Percentiles rank a stretch among this genome's conserved stretches.
These are phyloP conservation scores for Isabelozyma rhagii DNA, from an alignment of 805 yeast species.

Conservation along the genomic window DNA sequence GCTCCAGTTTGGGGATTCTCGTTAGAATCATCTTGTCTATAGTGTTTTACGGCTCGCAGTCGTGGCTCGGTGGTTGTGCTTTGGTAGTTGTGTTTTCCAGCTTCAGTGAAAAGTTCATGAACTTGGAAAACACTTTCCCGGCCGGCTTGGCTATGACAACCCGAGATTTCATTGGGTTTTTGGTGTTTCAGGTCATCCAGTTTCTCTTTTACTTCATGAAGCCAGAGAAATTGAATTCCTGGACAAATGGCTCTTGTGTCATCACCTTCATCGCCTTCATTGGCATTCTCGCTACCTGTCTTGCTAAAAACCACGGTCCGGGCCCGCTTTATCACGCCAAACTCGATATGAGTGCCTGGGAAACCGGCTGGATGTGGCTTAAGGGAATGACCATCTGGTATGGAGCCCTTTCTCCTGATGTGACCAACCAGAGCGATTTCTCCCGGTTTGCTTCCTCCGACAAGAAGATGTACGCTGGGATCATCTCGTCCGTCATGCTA, in stretches of 20 bases:
- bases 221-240: slow-evolving; percentile 7
- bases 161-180: slow-evolving; percentile 6
- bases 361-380: slow-evolving; percentile 38
- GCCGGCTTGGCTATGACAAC: slow-evolving; percentile 6
- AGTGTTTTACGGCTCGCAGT: slow-evolving; percentile 8
- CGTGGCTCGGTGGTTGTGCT: slow-evolving; percentile 7
- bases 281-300: slow-evolving; percentile 4
- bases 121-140: slow-evolving; percentile 6
- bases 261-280: slow-evolving; percentile 5
- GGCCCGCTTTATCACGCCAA: slow-evolving; percentile 24
- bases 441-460: slow-evolving; percentile 59
- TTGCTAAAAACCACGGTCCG: slow-evolving; percentile 31
- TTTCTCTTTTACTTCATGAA: slow-evolving; percentile 3
- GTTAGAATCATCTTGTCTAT: slow-evolving; percentile 6
- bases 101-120: slow-evolving; percentile 5
- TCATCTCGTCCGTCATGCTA: slow-evolving; percentile 64
- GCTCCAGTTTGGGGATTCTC: slow-evolving; percentile 5
- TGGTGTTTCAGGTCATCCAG: slow-evolving; percentile 5
- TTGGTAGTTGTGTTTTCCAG: slow-evolving; percentile 5
- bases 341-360: slow-evolving; percentile 18
- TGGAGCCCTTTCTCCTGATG: slow-evolving; percentile 13
- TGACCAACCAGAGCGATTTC: slow-evolving; percentile 46
- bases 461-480: slow-evolving; percentile 40
- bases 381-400: slow-evolving; percentile 32
- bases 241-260: slow-evolving; percentile 3